These are phyloP conservation scores for Metroxylon sagu DNA, from an alignment of 176 grass and related monocot genomes.

Conservation along the genomic window DNA sequence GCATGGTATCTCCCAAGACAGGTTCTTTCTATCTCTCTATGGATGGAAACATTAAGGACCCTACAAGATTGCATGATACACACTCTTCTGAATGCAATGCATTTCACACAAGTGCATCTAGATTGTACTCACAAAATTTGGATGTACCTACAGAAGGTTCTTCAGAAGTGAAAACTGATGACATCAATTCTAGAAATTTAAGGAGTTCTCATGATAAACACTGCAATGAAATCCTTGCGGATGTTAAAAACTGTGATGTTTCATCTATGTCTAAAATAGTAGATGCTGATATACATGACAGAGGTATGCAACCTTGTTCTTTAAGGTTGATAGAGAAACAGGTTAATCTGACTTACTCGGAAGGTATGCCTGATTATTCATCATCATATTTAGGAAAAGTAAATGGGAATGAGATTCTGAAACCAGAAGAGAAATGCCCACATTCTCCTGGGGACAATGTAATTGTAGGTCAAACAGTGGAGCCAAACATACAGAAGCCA, in stretches of 20 bases:
- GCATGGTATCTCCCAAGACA: constrained; percentile 11
- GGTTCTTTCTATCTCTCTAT: constrained; percentile 16
- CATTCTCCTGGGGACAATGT: constrained; percentile 13
- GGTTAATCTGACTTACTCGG: constrained; percentile 11
- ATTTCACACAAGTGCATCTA: constrained; percentile 11
- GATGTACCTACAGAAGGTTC: constrained; percentile 13
- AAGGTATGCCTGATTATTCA: constrained; percentile 25
- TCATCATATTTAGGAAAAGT: constrained; percentile 24
- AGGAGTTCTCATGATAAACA: constrained; percentile 5
- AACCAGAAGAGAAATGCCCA: constrained; percentile 16
- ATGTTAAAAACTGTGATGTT: constrained; percentile 4
- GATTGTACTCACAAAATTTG: constrained; percentile 9
- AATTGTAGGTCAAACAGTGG: constrained; percentile 23
- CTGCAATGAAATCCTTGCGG: constrained; percentile 19
- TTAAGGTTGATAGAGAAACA: constrained; percentile 23
- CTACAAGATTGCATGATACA: constrained; percentile 23
- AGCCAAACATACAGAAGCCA: constrained; percentile 27
- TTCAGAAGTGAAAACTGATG: constrained; percentile 24
- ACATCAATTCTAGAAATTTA: constrained; percentile 7
- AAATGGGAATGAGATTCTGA: constrained; percentile 22
- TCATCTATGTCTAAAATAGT: constrained; percentile 5
- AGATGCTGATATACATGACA: constrained; percentile 17
- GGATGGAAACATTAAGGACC: constrained; percentile 19
- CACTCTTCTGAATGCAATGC: constrained; percentile 22
- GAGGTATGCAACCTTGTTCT: constrained; percentile 28